These are phyloP conservation scores for Pyrus pyrifolia DNA, from an alignment of 306 rosid species.

Conservation along the genomic window DNA sequence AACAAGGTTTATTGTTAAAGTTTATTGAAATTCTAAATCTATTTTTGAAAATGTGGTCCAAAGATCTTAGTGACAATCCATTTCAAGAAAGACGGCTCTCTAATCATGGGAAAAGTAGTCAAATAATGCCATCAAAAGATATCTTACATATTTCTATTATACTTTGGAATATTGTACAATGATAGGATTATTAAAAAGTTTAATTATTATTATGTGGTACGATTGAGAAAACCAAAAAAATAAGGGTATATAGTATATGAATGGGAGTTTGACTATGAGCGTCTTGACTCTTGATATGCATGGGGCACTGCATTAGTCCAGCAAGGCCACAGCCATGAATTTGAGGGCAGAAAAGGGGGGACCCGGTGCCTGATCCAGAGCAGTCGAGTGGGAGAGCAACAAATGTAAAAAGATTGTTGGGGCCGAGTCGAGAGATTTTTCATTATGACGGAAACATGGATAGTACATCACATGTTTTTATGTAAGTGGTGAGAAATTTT, in stretches of 20 bases:
- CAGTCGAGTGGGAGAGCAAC: slow-evolving; percentile 6
- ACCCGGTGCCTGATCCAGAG: slow-evolving; percentile 18
- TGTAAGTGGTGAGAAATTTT: too few species aligned
- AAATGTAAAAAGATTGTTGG: slow-evolving; percentile 1
- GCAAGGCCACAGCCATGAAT: slow-evolving; percentile 10
- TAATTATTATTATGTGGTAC: neutral
- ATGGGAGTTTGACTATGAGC: neutral
- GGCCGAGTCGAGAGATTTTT: neutral
- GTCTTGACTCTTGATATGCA: neutral
- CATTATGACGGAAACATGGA: rapidly evolving
- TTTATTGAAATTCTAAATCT: neutral
- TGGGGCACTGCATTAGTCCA: neutral
- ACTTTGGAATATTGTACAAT: neutral
- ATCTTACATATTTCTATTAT: neutral
- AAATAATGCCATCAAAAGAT: neutral
- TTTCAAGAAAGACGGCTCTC: neutral
- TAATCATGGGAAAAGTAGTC: neutral
- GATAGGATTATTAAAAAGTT: neutral
- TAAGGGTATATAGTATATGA: neutral
- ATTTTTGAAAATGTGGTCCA: neutral
- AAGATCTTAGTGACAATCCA: neutral
- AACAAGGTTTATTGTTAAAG: neutral
- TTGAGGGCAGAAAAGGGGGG: neutral
- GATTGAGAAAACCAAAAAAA: neutral
- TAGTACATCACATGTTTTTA: too few species aligned